phyloP scores from a whole-genome alignment of 768 basidiomycete species.

The Boletus pseudopeckii region DNA sequence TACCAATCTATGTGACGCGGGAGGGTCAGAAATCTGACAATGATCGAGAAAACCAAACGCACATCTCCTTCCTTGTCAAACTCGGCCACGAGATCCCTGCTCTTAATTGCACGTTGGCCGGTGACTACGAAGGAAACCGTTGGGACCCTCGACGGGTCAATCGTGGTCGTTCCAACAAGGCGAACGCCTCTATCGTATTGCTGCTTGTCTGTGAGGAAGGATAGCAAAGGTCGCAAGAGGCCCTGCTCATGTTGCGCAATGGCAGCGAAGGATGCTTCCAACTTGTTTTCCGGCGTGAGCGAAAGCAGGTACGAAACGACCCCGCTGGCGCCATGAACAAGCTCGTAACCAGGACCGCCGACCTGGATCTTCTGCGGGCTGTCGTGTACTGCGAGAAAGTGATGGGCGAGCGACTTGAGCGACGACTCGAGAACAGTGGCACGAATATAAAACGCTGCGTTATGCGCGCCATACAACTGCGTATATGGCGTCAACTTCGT shows the following conservation, averaged over 20 bases:
- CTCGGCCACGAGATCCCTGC: slow-evolving; percentile 57
- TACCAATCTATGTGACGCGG: slow-evolving; percentile 53
- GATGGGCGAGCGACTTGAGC: slow-evolving; percentile 59
- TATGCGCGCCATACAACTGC: slow-evolving; percentile 75
- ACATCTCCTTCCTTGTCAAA: slow-evolving; percentile 67
- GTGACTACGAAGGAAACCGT: slow-evolving; percentile 72
- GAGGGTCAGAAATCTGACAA: not conserved
- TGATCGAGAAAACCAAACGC: slow-evolving; percentile 25
- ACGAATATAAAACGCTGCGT: slow-evolving; percentile 63
- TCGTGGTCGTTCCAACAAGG: slow-evolving; percentile 58
- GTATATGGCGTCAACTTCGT: not conserved
- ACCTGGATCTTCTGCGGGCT: slow-evolving; percentile 63
- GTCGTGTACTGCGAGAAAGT: slow-evolving; percentile 54
- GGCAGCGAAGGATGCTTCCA: slow-evolving; percentile 51
- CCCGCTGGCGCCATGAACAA: slow-evolving; percentile 56
- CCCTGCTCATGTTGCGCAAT: slow-evolving; percentile 61
- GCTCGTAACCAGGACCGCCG: slow-evolving; percentile 74
- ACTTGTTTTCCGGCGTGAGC: slow-evolving; percentile 46
- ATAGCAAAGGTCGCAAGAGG: slow-evolving; percentile 52
- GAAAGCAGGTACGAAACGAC: slow-evolving; percentile 62
- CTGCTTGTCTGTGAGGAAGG: slow-evolving; percentile 48
- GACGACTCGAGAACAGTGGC: slow-evolving; percentile 45
- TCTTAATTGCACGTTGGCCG: slow-evolving; percentile 52
- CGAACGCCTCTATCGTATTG: slow-evolving; percentile 58
- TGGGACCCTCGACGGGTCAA: slow-evolving; percentile 48